A percentile compares a stretch with the other conserved stretches of the same genome.
phyloP scores from a whole-genome alignment of 2,329 filamentous ascomycete species.

The Curvularia sp. region DNA sequence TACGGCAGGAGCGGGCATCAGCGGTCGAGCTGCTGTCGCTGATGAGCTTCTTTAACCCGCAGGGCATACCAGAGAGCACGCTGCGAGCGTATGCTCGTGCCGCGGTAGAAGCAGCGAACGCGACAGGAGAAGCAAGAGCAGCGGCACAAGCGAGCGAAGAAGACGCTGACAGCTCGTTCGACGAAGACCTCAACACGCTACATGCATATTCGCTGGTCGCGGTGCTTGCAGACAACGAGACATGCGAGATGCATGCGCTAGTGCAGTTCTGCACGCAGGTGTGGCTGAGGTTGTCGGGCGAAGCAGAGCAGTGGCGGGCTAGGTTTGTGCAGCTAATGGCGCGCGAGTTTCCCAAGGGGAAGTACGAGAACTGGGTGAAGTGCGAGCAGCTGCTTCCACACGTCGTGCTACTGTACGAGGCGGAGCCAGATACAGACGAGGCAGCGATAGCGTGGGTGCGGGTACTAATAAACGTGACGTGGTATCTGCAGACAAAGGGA shows the following conservation, averaged over 20 bases:
- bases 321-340: neutral
- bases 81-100: too few species aligned
- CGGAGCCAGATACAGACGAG: neutral
- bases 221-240: neutral
- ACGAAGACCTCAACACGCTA: neutral
- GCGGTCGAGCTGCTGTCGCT: neutral
- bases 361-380: neutral
- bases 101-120: accelerated
- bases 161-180: neutral
- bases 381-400: neutral
- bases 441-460: neutral
- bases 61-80: neutral
- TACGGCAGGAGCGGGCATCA: neutral
- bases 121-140: too few species aligned
- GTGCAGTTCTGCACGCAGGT: neutral
- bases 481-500: too few species aligned
- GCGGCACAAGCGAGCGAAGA: too few species aligned
- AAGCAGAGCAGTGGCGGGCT: neutral
- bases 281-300: neutral
- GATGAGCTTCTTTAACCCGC: neutral
- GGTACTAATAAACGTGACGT: too few species aligned
- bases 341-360: neutral
- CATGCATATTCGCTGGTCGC: neutral
- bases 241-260: neutral
- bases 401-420: neutral